Conservation (phyloP, 202 grass and related monocot genomes). For the Zoysia matrella region DNA sequence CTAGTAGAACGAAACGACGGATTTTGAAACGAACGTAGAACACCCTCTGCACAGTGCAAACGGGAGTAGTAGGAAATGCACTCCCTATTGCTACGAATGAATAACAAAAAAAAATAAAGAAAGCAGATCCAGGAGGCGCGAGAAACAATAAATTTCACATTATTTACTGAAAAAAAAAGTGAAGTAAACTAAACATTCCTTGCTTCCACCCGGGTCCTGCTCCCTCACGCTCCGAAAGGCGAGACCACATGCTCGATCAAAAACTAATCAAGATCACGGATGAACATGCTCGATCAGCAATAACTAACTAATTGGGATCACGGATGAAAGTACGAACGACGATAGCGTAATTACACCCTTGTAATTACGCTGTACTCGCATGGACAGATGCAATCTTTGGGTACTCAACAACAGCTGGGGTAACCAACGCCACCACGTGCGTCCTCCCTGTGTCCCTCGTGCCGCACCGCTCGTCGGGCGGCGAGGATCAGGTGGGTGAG, state of each 20-base stretch:
- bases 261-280: neutral
- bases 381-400: slow-evolving; percentile 41
- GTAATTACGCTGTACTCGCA: neutral
- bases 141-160: neutral
- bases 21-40: too few species aligned
- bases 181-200: slow-evolving; percentile 49
- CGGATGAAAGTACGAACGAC: too few species aligned
- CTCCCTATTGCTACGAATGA: too few species aligned
- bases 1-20: too few species aligned
- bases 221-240: neutral
- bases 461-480: neutral
- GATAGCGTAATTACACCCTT: too few species aligned
- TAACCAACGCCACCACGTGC: neutral
- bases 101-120: neutral
- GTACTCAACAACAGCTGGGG: slow-evolving; percentile 28
- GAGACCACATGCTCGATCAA: neutral
- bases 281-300: neutral
- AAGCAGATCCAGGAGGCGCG: slow-evolving; percentile 15
- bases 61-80: too few species aligned
- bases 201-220: slow-evolving; percentile 37
- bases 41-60: too few species aligned
- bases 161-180: too few species aligned
- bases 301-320: too few species aligned
- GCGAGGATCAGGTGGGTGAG: neutral
- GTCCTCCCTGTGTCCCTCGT: neutral